Evolutionary conservation across 1,139 yeast species (phyloP).

Genomic region (Saccharomyces hybrid): DNA sequence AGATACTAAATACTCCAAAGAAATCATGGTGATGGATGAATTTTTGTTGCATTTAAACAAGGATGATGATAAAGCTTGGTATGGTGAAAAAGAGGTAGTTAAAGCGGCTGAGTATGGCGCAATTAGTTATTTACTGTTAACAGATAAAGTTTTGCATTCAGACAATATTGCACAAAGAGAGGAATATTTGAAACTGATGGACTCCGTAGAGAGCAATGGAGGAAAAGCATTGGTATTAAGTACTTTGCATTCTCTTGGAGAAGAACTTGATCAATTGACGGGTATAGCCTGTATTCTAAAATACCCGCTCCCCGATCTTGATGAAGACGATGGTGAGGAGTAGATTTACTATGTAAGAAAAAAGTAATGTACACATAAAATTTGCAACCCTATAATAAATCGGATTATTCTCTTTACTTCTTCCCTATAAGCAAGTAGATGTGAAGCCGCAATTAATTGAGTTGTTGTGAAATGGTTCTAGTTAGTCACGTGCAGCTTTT

Average conservation of each 20-base stretch:
- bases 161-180: conserved; percentile 65
- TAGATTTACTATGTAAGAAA: background rate
- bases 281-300: conserved; percentile 85
- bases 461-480: no score
- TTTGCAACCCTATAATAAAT: background rate
- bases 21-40: conserved; percentile 61
- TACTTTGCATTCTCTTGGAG: conserved; percentile 83
- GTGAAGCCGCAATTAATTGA: no score
- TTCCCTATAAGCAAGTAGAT: no score
- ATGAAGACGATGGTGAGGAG: conserved; percentile 47
- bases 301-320: conserved; percentile 79
- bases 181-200: conserved; percentile 59
- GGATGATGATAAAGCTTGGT: conserved; percentile 87
- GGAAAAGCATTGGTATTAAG: conserved; percentile 77
- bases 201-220: conserved; percentile 59
- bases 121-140: conserved; percentile 60
- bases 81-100: conserved; percentile 73
- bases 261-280: conserved; percentile 78
- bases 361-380: background rate
- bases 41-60: conserved; percentile 69
- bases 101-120: conserved; percentile 76
- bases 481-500: no score
- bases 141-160: conserved; percentile 73
- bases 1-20: conserved; percentile 78
- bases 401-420: background rate